These are phyloP conservation scores for Chondrus crispus DNA, from an alignment of 23 red algal species.

Conservation along the genomic window DNA sequence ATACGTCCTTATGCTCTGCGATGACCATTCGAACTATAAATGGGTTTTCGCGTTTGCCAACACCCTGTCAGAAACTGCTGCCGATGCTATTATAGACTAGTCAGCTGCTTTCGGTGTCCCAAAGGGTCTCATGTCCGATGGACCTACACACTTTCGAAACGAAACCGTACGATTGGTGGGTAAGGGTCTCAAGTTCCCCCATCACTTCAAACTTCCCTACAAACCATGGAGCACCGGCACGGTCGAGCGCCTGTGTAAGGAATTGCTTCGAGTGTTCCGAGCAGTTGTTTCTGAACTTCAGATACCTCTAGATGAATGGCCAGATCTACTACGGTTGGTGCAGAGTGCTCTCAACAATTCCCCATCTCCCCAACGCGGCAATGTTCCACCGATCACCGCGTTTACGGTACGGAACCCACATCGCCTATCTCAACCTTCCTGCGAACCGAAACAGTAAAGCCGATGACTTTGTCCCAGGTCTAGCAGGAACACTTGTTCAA, in stretches of 20 bases:
- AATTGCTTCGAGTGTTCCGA: neutral
- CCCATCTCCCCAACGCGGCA: neutral
- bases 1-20: neutral
- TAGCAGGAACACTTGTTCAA: neutral
- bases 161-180: neutral
- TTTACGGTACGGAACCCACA: neutral
- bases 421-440: neutral
- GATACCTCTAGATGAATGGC: neutral
- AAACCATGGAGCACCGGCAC: neutral
- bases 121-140: neutral
- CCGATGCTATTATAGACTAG: neutral
- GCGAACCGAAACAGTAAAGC: neutral
- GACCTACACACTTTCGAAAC: neutral
- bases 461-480: neutral
- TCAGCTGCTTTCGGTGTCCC: neutral
- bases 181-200: neutral
- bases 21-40: neutral
- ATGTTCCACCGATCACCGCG: neutral
- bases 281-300: neutral
- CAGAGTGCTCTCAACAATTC: conserved; percentile 12
- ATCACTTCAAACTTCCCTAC: conserved; percentile 1
- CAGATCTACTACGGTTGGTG: neutral
- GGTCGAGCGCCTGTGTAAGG: neutral
- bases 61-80: neutral
- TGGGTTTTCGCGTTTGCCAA: neutral